Conservation (phyloP, 1,139 yeast genomes). For the Kurtzmaniella natalensis region DNA sequence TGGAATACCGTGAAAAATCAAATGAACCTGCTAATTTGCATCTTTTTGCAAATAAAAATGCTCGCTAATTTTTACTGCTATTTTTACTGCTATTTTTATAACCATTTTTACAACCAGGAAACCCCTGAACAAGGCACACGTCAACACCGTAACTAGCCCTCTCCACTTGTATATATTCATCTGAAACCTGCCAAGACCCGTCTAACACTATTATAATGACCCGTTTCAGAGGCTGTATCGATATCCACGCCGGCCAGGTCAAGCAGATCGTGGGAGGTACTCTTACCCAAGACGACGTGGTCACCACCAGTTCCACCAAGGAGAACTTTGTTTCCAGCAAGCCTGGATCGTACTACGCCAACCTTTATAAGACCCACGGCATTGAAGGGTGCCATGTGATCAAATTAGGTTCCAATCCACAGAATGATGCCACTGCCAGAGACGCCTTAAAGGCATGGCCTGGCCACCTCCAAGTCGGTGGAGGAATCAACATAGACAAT, state of each 20-base stretch:
- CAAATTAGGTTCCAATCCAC: constrained; percentile 71
- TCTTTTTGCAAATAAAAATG: too few relatives aligned
- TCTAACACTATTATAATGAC: constrained; percentile 50
- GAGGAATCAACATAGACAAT: constrained; percentile 76
- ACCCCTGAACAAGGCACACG: too few relatives aligned
- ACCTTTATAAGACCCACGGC: constrained; percentile 55
- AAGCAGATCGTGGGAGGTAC: constrained; percentile 98
- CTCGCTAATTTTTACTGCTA: too few relatives aligned
- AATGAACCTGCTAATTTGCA: too few relatives aligned
- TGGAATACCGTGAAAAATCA: too few relatives aligned
- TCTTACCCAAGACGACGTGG: constrained; percentile 48
- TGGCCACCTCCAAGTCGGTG: constrained; percentile 74
- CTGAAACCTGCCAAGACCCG: too few relatives aligned
- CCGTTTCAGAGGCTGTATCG: constrained; percentile 88
- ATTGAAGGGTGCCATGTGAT: constrained; percentile 87
- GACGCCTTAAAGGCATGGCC: constrained; percentile 80
- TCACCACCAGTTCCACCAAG: constrained; percentile 26
- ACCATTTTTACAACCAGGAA: too few relatives aligned
- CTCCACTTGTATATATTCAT: too few relatives aligned
- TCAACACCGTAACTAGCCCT: too few relatives aligned
- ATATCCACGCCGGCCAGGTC: constrained; percentile 89
- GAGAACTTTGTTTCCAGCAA: constrained; percentile 82
- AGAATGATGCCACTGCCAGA: constrained; percentile 78
- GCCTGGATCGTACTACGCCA: constrained; percentile 73
- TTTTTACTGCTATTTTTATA: too few relatives aligned